A percentile compares a stretch with the other conserved stretches of the same genome.
These are phyloP conservation scores for Gossypium australe DNA, from an alignment of 345 rosid species.

Conservation along the genomic window DNA sequence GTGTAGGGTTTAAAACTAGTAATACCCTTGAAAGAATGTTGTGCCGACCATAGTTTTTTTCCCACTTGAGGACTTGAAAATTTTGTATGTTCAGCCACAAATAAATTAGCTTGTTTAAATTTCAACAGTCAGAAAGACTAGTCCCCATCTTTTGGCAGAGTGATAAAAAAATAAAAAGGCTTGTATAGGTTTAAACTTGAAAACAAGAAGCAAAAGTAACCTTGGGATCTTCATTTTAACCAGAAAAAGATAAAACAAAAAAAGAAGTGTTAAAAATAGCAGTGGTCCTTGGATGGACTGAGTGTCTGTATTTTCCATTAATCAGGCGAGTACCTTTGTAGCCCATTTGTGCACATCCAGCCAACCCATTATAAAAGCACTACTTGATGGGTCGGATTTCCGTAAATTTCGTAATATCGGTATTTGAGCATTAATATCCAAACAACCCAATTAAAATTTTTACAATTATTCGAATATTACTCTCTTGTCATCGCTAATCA, in stretches of 20 bases:
- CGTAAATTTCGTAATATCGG: too few relatives aligned
- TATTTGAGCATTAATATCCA: too few relatives aligned
- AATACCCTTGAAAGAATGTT: background rate
- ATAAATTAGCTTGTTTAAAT: background rate
- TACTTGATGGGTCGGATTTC: too few relatives aligned
- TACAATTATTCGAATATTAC: too few relatives aligned
- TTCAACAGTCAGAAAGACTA: background rate
- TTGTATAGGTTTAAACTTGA: background rate
- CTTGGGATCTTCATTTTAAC: background rate
- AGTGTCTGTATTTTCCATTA: conserved; percentile 16
- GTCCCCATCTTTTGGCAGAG: background rate
- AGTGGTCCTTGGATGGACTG: conserved; percentile 25
- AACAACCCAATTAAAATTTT: too few relatives aligned
- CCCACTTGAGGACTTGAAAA: background rate
- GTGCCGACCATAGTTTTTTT: background rate
- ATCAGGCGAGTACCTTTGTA: conserved; percentile 6
- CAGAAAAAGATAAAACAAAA: background rate
- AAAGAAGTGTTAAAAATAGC: background rate
- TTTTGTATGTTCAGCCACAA: background rate
- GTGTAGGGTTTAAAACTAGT: background rate
- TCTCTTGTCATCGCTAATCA: too few relatives aligned
- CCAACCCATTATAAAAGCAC: background rate
- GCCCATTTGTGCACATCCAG: background rate
- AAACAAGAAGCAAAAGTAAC: background rate
- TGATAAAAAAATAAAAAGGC: background rate